Evolutionary conservation across 1,139 yeast species (phyloP).

Genomic region (Geotrichum restrictum): DNA sequence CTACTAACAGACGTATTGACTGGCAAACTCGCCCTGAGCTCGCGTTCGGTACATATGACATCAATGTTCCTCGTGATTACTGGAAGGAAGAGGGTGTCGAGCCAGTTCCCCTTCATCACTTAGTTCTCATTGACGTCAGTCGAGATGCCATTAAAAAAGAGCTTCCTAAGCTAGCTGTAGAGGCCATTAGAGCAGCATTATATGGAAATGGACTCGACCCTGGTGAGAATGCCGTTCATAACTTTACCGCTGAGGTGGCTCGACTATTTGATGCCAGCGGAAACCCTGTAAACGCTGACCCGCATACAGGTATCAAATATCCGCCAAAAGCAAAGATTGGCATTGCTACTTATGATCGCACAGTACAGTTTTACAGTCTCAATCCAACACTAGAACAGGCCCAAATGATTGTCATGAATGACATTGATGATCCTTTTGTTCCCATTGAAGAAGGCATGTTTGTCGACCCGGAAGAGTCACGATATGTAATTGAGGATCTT

Average conservation of each 20-base stretch:
- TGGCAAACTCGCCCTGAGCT: constrained; percentile 68
- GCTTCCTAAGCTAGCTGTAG: constrained; percentile 63
- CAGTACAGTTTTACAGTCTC: constrained; percentile 71
- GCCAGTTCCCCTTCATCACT: constrained; percentile 58
- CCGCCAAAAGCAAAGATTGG: constrained; percentile 54
- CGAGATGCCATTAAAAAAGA: constrained; percentile 60
- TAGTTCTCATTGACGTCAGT: constrained; percentile 74
- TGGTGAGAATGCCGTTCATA: constrained; percentile 25
- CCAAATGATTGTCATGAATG: constrained; percentile 65
- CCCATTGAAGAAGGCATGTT: constrained; percentile 79
- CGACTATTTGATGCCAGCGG: constrained; percentile 31
- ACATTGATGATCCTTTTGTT: constrained; percentile 73
- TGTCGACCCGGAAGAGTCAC: constrained; percentile 69
- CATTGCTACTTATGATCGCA: constrained; percentile 72
- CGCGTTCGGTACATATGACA: constrained; percentile 79
- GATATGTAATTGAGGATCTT: constrained; percentile 61
- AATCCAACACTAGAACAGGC: constrained; percentile 53
- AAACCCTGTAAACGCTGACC: constrained; percentile 24
- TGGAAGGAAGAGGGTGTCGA: constrained; percentile 48
- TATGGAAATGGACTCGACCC: constrained; percentile 34
- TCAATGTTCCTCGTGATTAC: constrained; percentile 70
- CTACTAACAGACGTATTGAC: constrained; percentile 60
- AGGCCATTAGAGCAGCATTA: constrained; percentile 63
- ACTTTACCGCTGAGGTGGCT: constrained; percentile 25
- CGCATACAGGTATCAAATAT: constrained; percentile 25